Conservation (phyloP, 176 grass and related monocot genomes). For the Bolboschoenus planiculmis region DNA sequence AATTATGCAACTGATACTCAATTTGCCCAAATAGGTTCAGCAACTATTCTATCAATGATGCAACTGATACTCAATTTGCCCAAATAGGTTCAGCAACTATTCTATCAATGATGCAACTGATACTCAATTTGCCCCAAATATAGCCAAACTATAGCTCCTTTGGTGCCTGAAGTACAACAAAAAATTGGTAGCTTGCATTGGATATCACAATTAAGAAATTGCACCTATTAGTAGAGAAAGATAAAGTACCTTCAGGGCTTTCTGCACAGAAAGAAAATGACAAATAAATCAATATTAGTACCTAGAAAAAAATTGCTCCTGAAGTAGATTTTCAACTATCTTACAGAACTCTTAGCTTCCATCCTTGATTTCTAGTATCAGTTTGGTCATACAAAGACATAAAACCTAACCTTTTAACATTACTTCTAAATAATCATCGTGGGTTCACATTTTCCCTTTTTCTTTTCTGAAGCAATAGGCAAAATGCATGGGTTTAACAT, state of each 20-base stretch:
- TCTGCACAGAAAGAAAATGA: slow-evolving; percentile 45
- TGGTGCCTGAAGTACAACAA: not conserved
- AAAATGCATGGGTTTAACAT: too few relatives aligned
- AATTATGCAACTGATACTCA: not conserved
- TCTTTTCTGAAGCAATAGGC: too few relatives aligned
- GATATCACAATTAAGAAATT: not conserved
- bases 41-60: too few relatives aligned
- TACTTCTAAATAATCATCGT: not conserved
- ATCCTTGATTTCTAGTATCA: not conserved
- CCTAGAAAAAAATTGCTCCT: not conserved
- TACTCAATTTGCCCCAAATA: not conserved
- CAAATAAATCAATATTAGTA: slow-evolving; percentile 23
- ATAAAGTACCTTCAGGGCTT: slow-evolving; percentile 72
- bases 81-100: too few relatives aligned
- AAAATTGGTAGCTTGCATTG: not conserved
- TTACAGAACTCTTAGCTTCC: too few relatives aligned
- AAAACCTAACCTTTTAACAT: not conserved
- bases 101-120: too few relatives aligned
- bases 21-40: too few relatives aligned
- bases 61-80: not conserved
- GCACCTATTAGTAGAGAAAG: not conserved
- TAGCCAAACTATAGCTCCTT: not conserved
- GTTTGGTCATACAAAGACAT: not conserved
- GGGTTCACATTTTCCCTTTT: not conserved
- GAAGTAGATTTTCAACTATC: not conserved